Base-by-base conservation (phyloP, 73 alveolate genomes). In the Urostyla sp. region DNA sequence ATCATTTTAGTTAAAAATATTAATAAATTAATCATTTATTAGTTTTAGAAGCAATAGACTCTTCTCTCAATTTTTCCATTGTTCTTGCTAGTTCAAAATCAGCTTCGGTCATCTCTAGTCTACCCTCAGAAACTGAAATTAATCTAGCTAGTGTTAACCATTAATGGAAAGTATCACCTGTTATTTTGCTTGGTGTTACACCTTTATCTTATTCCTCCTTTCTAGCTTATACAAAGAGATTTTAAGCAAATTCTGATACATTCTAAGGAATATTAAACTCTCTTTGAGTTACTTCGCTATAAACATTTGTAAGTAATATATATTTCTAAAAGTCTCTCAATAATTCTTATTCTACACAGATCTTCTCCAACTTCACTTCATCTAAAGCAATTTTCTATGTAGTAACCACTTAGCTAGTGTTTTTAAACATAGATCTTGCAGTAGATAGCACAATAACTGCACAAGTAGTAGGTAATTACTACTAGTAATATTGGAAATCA, bases 341-440 rank as follows among this genome's bases (percentile, higher is more conserved):
- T 0, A 51, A 28, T 28, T 49, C 75, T 24, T 73, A 20, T 23
- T 73, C 85, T 27, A 37, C 31, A 6, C 50, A 21, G 5, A 73
- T 52, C 34, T 73, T 30, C 30, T 73, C 34, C 48, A 73, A 31
- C 26, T 73, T 73, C 21, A 31, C 21, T 46, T 53, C 59, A 31
- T 69, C 83, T 21, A 28, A 23, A 36, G 20, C 27, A 20, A 18
- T 10, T 49, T 53, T 6, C 51, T 34, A 52, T 44, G 4, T 30
- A 32, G 53, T 6, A 21, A 61, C 75, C 5, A 69, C 85, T 34
- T 53, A 58, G 21, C 1, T 3, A n/a, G 85, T 38, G 51, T 48
- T 43, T 37, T 59, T 81, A 61, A 81, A 26, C 84, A 81, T 67
- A 2, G 85, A 67, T 38, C 85, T 67, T n/a, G 85, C 91, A 0